Evolutionary conservation across 129 eudicot genomes (phyloP), one percentile per base, ranked within the genome.

Genomic region (Logfia minima): DNA sequence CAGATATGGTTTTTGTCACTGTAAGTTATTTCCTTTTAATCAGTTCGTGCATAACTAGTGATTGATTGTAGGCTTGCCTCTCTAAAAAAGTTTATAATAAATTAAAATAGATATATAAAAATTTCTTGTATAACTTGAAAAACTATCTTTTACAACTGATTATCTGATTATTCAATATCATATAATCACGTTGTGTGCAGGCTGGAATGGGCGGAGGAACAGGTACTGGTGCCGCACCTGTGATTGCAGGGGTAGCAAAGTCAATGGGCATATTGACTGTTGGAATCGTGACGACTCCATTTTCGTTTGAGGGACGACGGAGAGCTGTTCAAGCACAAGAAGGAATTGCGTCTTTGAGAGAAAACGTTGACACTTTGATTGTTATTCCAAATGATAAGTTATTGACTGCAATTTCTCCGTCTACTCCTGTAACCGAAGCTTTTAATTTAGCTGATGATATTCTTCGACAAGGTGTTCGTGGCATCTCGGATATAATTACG

Each of bases 151-250:
- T 4, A n/a, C 61, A 18, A 18, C 9, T 1, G 61, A 18, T 16
- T 19, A 18, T 34, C 56, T 19, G 19, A 41, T 69, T 13, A 23
- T 69, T 35, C 1, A 31, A 10, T 0, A 37, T 68, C 55, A 5
- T 35, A 19, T 37, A 41, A 55, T 26, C 31, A 1, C 66, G 11
- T 16, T 58, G 2, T 77, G 5, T 85, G 80, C 91, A 93, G 98
- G 98, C 97, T 39, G 98, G 98, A 55, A 93, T 93, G 98, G 98
- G 98, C 74, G 98, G 98, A 71, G 98, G 98, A 70, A 93, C 98
- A n/a, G 98, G 98, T 28, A 93, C 98, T 3, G 98, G 98, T 71
- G 98, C 85, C 8, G 97, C 93, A 31, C 98, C 98, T 13, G 81
- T 90, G 73, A 88, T 93, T 82, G 98, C 98, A 71, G 98, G 91